Evolutionary conservation across 257 asterid species (phyloP).

Genomic region (Forsythia suspensa): DNA sequence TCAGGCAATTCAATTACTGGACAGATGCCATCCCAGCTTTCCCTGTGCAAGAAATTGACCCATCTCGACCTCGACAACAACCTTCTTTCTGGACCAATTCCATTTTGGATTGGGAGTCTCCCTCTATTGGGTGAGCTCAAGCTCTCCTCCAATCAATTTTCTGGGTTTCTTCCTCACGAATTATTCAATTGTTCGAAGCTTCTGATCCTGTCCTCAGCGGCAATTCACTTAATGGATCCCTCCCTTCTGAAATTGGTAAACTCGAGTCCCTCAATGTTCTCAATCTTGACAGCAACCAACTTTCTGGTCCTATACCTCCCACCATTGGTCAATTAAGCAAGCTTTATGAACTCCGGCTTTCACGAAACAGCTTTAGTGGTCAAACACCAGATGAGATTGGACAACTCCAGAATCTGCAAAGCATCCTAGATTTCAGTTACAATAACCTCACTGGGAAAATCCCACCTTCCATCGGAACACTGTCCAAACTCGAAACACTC

Average conservation of each 20-base stretch:
- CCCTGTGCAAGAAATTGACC: constrained; percentile 60
- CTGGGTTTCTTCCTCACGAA: constrained; percentile 60
- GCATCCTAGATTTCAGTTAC: constrained; percentile 71
- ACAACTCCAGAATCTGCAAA: constrained; percentile 74
- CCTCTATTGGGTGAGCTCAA: constrained; percentile 82
- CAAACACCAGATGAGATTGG: constrained; percentile 73
- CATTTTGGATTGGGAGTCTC: constrained; percentile 77
- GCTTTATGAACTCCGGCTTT: constrained; percentile 70
- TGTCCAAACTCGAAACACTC: constrained; percentile 76
- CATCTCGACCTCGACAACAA: constrained; percentile 84
- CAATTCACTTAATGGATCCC: constrained; percentile 66
- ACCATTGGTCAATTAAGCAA: constrained; percentile 60
- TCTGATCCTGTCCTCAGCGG: constrained; percentile 53
- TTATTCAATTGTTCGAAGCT: constrained; percentile 72
- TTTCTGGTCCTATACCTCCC: constrained; percentile 75
- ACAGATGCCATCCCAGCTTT: constrained; percentile 64
- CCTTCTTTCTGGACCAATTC: constrained; percentile 64
- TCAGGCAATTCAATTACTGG: constrained; percentile 72
- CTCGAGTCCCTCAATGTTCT: constrained; percentile 77
- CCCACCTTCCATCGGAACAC: constrained; percentile 58
- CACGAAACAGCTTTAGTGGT: constrained; percentile 68
- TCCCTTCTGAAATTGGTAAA: constrained; percentile 60
- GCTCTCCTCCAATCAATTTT: constrained; percentile 61
- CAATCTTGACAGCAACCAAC: constrained; percentile 56
- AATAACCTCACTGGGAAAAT: constrained; percentile 67